phyloP scores from a whole-genome alignment of 495 filamentous ascomycete genomes.

The Chaetomium tenue region DNA sequence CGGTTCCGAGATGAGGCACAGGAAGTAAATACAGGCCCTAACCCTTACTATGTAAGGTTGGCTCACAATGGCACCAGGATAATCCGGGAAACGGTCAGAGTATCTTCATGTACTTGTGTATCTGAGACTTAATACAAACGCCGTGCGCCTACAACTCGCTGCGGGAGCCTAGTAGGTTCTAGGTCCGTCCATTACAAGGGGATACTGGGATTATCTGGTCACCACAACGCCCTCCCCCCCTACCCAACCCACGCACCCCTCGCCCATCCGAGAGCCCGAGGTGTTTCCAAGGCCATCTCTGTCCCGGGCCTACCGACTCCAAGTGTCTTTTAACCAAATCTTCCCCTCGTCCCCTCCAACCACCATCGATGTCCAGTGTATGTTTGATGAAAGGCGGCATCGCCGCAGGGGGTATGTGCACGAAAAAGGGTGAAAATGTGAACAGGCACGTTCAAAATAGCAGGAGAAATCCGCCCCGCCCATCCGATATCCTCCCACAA shows the following conservation, averaged over 20 bases:
- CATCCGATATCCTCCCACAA: slow-evolving; percentile 12
- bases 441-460: slow-evolving; percentile 5
- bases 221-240: slow-evolving; percentile 5
- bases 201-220: slow-evolving; percentile 7
- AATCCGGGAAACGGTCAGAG: neutral
- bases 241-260: neutral
- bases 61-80: neutral
- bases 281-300: neutral
- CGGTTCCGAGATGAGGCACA: neutral
- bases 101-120: slow-evolving; percentile 1
- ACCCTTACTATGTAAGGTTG: neutral
- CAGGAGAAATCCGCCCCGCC: slow-evolving; percentile 8
- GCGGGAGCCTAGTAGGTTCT: neutral
- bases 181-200: slow-evolving; percentile 20
- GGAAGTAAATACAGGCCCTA: neutral
- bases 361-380: neutral
- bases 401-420: slow-evolving; percentile 26
- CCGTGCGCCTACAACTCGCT: slow-evolving; percentile 9
- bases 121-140: slow-evolving; percentile 11
- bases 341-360: slow-evolving; percentile 7
- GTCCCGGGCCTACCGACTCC: neutral
- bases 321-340: slow-evolving; percentile 1
- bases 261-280: neutral
- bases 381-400: slow-evolving; percentile 19
- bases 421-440: slow-evolving; percentile 12